These are phyloP conservation scores for Euphrasia arctica DNA, from an alignment of 305 asterid species.

Conservation along the genomic window DNA sequence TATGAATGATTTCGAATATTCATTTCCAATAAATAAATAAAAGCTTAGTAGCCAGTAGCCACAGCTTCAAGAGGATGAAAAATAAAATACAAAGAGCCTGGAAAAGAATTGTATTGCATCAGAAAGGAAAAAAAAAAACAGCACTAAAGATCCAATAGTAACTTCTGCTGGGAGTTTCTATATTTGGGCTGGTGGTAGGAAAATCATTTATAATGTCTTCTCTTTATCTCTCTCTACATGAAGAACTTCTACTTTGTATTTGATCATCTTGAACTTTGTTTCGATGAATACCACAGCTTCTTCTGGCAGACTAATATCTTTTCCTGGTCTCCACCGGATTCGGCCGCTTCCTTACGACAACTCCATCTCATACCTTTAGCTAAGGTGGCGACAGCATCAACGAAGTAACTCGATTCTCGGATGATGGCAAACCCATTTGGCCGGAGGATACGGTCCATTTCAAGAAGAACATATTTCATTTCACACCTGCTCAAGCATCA, in stretches of 20 bases:
- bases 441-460: slow-evolving; percentile 93
- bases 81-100: neutral
- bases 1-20: neutral
- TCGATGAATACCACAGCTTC: slow-evolving; percentile 83
- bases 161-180: slow-evolving; percentile 5
- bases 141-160: neutral
- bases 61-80: neutral
- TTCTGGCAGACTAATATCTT: slow-evolving; percentile 89
- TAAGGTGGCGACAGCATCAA: slow-evolving; percentile 55
- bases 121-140: neutral
- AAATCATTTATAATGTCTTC: slow-evolving; percentile 14
- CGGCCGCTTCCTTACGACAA: slow-evolving; percentile 80
- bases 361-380: slow-evolving; percentile 93
- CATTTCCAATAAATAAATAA: neutral
- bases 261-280: slow-evolving; percentile 35
- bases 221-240: slow-evolving; percentile 24
- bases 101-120: neutral
- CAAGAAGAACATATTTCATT: slow-evolving; percentile 81
- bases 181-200: neutral
- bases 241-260: neutral
- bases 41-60: neutral
- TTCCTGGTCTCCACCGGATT: slow-evolving; percentile 53
- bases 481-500: slow-evolving; percentile 62
- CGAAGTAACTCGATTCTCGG: slow-evolving; percentile 73
- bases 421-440: slow-evolving; percentile 83